Percentiles rank a stretch among this genome's conserved stretches.
Evolutionary conservation across 2,329 filamentous ascomycete genomes (phyloP).

Genomic region (Nemania bipapillata): DNA sequence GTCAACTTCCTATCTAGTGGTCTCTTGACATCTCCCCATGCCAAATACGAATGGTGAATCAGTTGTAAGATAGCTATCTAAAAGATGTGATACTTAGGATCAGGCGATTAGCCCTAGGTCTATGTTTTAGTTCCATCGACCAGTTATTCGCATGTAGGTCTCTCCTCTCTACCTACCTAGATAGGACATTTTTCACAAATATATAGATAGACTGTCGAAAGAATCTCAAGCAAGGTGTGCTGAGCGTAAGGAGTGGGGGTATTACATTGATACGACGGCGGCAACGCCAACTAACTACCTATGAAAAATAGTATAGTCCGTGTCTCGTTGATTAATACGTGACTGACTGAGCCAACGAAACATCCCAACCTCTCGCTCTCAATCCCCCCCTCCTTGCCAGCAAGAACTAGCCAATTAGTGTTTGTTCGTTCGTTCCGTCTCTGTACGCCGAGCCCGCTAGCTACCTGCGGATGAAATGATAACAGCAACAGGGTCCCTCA

Average conservation of each 20-base stretch:
- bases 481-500: not conserved
- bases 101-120: not conserved
- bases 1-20: no score
- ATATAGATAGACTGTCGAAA: not conserved
- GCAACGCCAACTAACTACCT: constrained; percentile 20
- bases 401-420: not conserved
- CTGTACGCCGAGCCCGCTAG: constrained; percentile 1
- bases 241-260: constrained; percentile 40
- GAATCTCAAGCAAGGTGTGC: not conserved
- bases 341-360: not conserved
- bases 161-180: not conserved
- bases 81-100: not conserved
- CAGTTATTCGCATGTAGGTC: not conserved
- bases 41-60: no score
- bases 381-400: not conserved
- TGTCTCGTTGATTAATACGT: not conserved
- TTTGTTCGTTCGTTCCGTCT: not conserved
- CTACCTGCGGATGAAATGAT: not conserved
- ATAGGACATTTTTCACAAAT: not conserved
- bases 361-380: constrained; percentile 25
- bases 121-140: not conserved
- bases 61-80: no score
- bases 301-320: constrained; percentile 7
- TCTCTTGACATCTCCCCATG: no score
- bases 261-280: constrained; percentile 43